Evolutionary conservation across 148 eudicot genomes (phyloP).

Genomic region (Rhododendron mucronatum): DNA sequence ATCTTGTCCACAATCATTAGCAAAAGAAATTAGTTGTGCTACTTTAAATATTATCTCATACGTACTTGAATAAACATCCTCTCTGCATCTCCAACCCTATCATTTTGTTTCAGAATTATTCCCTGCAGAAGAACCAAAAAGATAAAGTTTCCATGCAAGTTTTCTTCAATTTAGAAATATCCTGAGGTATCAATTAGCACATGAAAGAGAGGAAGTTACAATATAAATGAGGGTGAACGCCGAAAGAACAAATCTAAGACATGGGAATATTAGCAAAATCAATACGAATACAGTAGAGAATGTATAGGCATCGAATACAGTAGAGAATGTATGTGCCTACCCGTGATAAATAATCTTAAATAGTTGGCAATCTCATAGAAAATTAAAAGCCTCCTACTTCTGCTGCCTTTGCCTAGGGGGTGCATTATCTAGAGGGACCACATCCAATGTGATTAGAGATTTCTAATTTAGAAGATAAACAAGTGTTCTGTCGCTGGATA

Average conservation of each 20-base stretch:
- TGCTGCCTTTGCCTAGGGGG: neutral
- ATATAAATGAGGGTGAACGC: neutral
- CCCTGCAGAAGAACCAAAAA: conserved; percentile 52
- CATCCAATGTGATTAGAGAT: neutral
- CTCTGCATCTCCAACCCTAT: conserved; percentile 81
- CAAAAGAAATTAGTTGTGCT: neutral
- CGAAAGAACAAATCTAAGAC: neutral
- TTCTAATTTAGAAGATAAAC: neutral
- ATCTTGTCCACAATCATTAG: neutral
- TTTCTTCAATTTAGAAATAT: neutral
- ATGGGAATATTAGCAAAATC: neutral
- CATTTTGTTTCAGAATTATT: conserved; percentile 78
- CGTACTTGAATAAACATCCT: conserved; percentile 97
- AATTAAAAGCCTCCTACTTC: neutral
- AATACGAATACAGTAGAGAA: neutral
- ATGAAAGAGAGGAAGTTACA: neutral
- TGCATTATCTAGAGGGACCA: neutral
- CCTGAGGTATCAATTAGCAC: neutral
- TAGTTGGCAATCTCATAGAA: neutral
- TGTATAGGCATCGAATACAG: neutral
- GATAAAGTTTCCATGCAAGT: conserved; percentile 4
- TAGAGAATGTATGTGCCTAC: neutral
- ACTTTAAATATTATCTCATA: neutral
- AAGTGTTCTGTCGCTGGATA: neutral
- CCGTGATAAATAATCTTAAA: neutral